Percentiles rank a stretch among this genome's conserved stretches.
Evolutionary conservation across 495 filamentous ascomycete species (phyloP).

Genomic region (Hapsidospora chrysogenum): DNA sequence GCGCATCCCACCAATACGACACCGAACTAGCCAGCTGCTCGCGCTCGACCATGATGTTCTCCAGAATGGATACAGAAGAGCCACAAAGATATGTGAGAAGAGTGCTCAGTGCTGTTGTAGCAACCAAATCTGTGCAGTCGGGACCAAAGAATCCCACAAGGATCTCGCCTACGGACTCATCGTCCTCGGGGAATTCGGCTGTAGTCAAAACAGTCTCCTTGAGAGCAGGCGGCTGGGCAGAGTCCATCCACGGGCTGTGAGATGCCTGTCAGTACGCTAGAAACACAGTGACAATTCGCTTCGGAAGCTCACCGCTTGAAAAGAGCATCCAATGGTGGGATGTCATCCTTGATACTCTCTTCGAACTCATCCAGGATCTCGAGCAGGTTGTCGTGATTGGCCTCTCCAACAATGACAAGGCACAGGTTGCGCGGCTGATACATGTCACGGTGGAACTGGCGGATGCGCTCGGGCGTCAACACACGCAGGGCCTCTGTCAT

Average conservation of each 20-base stretch:
- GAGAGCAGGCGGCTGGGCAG: constrained; percentile 54
- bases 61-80: constrained; percentile 80
- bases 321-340: constrained; percentile 53
- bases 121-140: constrained; percentile 44
- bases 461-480: constrained; percentile 74
- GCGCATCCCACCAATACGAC: constrained; percentile 52
- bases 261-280: not conserved
- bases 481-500: constrained; percentile 86
- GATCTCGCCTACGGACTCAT: constrained; percentile 82
- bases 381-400: constrained; percentile 67
- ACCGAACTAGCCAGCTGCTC: constrained; percentile 81
- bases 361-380: constrained; percentile 77
- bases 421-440: constrained; percentile 96
- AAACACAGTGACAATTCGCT: constrained; percentile 2
- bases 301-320: constrained; percentile 44
- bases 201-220: constrained; percentile 51
- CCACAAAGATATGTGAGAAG: constrained; percentile 73
- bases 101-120: constrained; percentile 54
- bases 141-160: constrained; percentile 75
- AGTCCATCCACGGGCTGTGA: constrained; percentile 76
- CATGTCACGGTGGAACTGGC: constrained; percentile 88
- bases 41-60: constrained; percentile 84
- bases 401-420: constrained; percentile 74
- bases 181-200: constrained; percentile 90
- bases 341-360: constrained; percentile 62